Evolutionary conservation across 2,329 filamentous ascomycete species (phyloP), one percentile per base, ranked within the genome.

Genomic region (Fusarium tanahbumbuense): DNA sequence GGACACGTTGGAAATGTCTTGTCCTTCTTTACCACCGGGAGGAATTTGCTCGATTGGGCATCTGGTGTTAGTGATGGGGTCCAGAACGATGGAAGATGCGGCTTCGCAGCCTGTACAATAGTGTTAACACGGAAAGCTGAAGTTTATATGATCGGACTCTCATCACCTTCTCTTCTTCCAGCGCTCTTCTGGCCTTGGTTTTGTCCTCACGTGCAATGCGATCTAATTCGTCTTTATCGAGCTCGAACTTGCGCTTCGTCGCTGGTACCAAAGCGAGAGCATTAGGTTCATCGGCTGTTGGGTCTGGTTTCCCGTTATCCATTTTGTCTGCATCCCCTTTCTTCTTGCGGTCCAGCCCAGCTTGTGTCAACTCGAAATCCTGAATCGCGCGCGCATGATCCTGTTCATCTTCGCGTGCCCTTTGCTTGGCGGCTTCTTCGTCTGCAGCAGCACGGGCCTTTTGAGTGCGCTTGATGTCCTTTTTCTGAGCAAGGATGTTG

Each of bases 401-500:
- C 78, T 96, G 92, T 47, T 89, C 90, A 20, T 94, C 89, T 49
- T 88, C 85, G 11, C 87, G 82, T 8, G 84, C 84, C 56, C 85
- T 84, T 6, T 87, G 85, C 64, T 92, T 91, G 7, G 85, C 84
- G 9, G 85, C 83, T 27, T 94, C 91, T 57, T 87, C 85, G 66
- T 86, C 83, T 28, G 88, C 87, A 30, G 86, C 83, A 70, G 91
- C 89, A 22, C 87, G 84, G 23, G 87, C 85, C 72, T 88, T 91
- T 65, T 93, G 92, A 4, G 92, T 77, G 0, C 96, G 88, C 78
- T 94, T 96, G 70, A 97, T 94, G 77, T 98, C 96, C 81, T 94
- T 92, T 73, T 93, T 91, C 80, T 99, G 95, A 2, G 93, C 88
- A 2, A 98, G 85, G n/a, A 99, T 89, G 75, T 98, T 97, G 72